Evolutionary conservation across 2,329 filamentous ascomycete species (phyloP).

Genomic region (Alternaria burnsii): DNA sequence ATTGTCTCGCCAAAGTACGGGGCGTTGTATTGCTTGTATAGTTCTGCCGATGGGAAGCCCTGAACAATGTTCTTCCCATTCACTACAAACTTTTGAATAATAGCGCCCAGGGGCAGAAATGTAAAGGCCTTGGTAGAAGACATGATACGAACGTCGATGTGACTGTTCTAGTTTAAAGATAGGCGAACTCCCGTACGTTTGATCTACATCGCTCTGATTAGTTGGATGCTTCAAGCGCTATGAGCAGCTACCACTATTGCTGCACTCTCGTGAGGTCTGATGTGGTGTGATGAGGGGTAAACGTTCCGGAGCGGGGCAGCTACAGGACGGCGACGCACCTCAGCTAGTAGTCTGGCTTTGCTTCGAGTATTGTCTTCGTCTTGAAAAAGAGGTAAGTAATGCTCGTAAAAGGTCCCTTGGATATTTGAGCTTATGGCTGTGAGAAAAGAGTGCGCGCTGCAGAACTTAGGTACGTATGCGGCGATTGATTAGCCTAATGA

Average conservation of each 20-base stretch:
- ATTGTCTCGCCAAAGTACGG: constrained; percentile 94
- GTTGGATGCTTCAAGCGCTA: background rate
- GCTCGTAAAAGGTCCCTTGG: constrained; percentile 4
- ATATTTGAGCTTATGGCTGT: constrained; percentile 2
- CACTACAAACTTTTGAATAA: constrained; percentile 82
- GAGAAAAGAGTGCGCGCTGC: constrained; percentile 5
- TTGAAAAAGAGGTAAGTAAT: background rate
- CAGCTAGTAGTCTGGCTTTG: constrained; percentile 8
- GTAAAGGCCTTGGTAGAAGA: constrained; percentile 51
- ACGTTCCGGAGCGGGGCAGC: constrained; percentile 23
- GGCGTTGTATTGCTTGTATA: constrained; percentile 77
- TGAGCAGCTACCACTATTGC: constrained; percentile 2
- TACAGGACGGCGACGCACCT: constrained; percentile 27
- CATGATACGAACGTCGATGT: constrained; percentile 29
- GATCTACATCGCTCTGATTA: constrained; percentile 15
- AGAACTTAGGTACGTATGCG: constrained; percentile 11
- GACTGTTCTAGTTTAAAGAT: constrained; percentile 7
- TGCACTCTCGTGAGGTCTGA: constrained; percentile 9
- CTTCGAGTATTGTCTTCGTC: background rate
- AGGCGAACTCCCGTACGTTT: background rate
- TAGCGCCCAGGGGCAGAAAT: constrained; percentile 79
- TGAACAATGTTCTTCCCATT: constrained; percentile 87
- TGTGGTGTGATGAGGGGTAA: constrained; percentile 24
- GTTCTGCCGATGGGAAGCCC: constrained; percentile 77
- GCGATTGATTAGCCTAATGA: constrained; percentile 47